Base-by-base conservation (phyloP, 306 rosid genomes). In the Trifolium dubium region DNA sequence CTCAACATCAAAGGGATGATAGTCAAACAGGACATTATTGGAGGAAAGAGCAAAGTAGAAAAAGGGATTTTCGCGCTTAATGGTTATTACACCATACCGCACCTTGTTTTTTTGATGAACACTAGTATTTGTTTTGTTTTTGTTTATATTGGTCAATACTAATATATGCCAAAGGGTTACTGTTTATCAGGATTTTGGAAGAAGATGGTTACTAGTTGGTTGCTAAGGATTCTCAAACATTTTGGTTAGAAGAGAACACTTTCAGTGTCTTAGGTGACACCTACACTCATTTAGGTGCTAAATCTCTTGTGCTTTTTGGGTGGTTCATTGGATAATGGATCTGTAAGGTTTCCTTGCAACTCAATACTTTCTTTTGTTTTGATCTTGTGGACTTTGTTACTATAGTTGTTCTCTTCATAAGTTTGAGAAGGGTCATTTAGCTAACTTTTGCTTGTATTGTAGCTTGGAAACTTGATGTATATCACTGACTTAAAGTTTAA, bases 1-100 rank as follows among this genome's bases (percentile, higher is more conserved):
- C 84, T 67, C 84, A 85, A 53, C 77, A 69, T 78, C 85, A 46
- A 73, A 80, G 85, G 60, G 82, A 79, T 49, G 80, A 79, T 34
- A 67, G 54, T 71, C 85, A 80, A 81, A 77, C 75, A 5, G 82
- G 71, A 53, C 67, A 75, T 49, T 19, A 67, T 77, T 76, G 85
- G 90, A 79, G 83, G 72, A 74, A 85, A 75, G 88, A 64, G 31
- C 76, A 70, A 60, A 68, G 83, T 31, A 82, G 66, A 63, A 83
- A 80, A 84, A 81, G 86, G 83, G 77, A 71, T 69, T 88, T 83
- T 49, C 28, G 68, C 41, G 49, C 23, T 41, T 77, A 69, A 77
- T 77, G 81, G 74, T 62, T 56, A 14, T 63, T 47, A 32, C 47
- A 80, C 49, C 32, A 50, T 65, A 67, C 3, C 4, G 41, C 56